These are phyloP conservation scores for Thelephora ganbajun DNA, from an alignment of 768 basidiomycete genomes.

Conservation along the genomic window DNA sequence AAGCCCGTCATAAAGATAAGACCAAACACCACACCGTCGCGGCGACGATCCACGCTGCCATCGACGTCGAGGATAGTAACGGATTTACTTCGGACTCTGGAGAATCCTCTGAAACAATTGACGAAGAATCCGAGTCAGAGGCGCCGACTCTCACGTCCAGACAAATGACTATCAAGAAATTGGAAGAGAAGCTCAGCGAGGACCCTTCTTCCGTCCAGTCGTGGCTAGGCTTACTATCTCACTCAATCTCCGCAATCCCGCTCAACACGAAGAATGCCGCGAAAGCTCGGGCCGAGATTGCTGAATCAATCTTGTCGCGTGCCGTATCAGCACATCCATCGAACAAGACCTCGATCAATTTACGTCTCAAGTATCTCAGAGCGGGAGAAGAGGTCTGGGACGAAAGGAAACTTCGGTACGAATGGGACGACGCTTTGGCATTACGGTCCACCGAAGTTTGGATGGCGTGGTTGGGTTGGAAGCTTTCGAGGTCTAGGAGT, in stretches of 20 bases:
- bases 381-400: slow-evolving; percentile 67
- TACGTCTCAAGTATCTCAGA: slow-evolving; percentile 53
- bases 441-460: slow-evolving; percentile 43
- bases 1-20: no score
- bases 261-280: slow-evolving; percentile 51
- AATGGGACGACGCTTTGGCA: slow-evolving; percentile 58
- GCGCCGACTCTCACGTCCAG: slow-evolving; percentile 18
- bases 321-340: slow-evolving; percentile 42
- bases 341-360: slow-evolving; percentile 31
- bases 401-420: slow-evolving; percentile 33
- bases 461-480: slow-evolving; percentile 76
- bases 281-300: slow-evolving; percentile 56
- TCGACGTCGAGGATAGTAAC: not conserved
- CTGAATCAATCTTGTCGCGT: slow-evolving; percentile 50
- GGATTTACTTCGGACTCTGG: not conserved
- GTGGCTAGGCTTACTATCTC: slow-evolving; percentile 54
- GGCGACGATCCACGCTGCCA: not conserved
- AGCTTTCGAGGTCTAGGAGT: slow-evolving; percentile 30
- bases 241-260: slow-evolving; percentile 50
- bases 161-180: slow-evolving; percentile 40
- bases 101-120: not conserved
- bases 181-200: slow-evolving; percentile 39
- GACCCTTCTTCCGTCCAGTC: slow-evolving; percentile 38
- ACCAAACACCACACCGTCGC: not conserved
- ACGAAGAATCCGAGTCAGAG: not conserved